Evolutionary conservation across 495 filamentous ascomycete genomes (phyloP).

Genomic region (Durotheca rogersii): DNA sequence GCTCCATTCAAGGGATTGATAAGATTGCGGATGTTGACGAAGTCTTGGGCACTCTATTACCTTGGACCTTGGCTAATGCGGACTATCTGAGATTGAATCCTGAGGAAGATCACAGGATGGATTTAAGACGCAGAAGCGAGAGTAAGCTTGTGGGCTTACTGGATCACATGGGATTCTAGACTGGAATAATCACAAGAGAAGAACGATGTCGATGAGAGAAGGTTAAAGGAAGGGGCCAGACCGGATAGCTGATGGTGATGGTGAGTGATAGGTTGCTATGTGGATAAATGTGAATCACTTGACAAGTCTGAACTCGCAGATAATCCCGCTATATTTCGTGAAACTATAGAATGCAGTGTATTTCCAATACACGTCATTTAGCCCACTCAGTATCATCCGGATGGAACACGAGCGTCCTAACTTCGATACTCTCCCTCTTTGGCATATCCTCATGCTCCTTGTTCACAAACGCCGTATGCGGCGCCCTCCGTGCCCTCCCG

Average conservation of each 20-base stretch:
- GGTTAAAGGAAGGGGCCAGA: too few relatives aligned
- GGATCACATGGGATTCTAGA: conserved; percentile 14
- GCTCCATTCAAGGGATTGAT: conserved; percentile 37
- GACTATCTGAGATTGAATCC: conserved; percentile 34
- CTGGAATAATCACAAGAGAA: too few relatives aligned
- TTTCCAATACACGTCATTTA: too few relatives aligned
- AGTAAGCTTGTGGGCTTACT: conserved; percentile 16
- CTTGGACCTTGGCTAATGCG: conserved; percentile 31
- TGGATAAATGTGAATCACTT: too few relatives aligned
- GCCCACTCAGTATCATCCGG: too few relatives aligned
- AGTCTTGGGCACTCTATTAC: conserved; percentile 27
- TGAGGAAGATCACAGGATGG: conserved; percentile 25
- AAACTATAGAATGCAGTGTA: too few relatives aligned
- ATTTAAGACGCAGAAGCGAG: conserved; percentile 14
- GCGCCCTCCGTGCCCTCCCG: conserved; percentile 41
- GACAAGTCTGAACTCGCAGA: too few relatives aligned
- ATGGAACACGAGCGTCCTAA: conserved; percentile 53
- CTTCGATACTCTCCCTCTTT: conserved; percentile 58
- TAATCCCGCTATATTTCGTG: too few relatives aligned
- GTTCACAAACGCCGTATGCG: conserved; percentile 59
- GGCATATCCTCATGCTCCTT: conserved; percentile 44
- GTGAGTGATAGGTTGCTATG: too few relatives aligned
- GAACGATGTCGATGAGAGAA: too few relatives aligned
- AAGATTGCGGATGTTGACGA: conserved; percentile 36
- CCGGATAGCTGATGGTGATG: too few relatives aligned